These are phyloP conservation scores for Prosopis cineraria DNA, from an alignment of 306 rosid genomes.

Conservation along the genomic window DNA sequence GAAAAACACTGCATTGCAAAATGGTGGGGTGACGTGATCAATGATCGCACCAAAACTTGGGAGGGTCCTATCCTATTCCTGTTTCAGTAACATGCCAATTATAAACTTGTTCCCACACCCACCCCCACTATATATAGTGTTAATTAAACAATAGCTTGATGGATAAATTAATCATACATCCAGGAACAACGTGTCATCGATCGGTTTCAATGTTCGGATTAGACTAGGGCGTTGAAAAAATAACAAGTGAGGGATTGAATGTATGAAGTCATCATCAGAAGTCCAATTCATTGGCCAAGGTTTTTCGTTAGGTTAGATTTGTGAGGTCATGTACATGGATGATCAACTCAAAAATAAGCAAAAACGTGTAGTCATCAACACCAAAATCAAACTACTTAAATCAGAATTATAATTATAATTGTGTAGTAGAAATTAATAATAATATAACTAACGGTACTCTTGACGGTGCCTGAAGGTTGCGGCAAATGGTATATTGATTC, in stretches of 20 bases:
- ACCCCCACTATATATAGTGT: too few relatives aligned
- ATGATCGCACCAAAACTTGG: not conserved
- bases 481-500: not conserved
- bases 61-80: not conserved
- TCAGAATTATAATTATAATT: not conserved
- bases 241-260: not conserved
- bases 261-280: not conserved
- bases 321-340: conserved; percentile 24
- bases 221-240: not conserved
- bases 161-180: not conserved
- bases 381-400: conserved; percentile 2
- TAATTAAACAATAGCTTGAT: not conserved
- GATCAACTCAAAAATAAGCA: not conserved
- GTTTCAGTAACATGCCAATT: not conserved
- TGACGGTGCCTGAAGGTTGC: not conserved
- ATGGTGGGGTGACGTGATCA: not conserved
- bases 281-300: conserved; percentile 22
- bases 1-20: not conserved
- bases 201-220: not conserved
- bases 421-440: too few relatives aligned
- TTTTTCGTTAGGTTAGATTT: not conserved
- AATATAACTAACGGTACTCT: not conserved
- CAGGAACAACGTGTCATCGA: not conserved
- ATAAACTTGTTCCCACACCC: too few relatives aligned
- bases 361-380: conserved; percentile 9